Evolutionary conservation across 768 basidiomycete species (phyloP), one percentile per base, ranked within the genome.

Genomic region (Russula sp.): DNA sequence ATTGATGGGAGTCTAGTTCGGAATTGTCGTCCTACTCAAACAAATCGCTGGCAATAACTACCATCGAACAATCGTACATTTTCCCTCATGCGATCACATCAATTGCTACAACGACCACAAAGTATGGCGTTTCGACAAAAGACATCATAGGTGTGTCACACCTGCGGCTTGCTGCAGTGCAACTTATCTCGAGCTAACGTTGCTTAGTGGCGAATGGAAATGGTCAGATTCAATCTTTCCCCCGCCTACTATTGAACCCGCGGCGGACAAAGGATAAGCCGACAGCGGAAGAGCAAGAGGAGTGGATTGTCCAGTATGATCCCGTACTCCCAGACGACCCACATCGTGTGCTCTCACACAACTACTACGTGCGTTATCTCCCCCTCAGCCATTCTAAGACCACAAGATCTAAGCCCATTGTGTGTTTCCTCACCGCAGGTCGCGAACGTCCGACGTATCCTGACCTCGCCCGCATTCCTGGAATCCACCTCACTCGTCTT

Each of bases 401-500:
- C 48, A 31, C 40, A 16, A 6, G 1, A n/a, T 31, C 59, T 22
- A 47, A 32, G 9, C 40, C 55, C 16, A 20, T 37, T 14, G 16
- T 16, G 5, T 53, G 37, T 7, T 20, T n/a, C n/a, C 22, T 60
- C 63, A 54, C n/a, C 49, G 27, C 69, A 92, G 89, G 83, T 94
- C 37, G 81, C 84, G 14, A 84, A 85, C 55, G 79, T 85, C n/a
- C 79, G 80, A 45, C 76, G 78, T 18, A 86, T 98, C 53, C 68
- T 88, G 16, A 87, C 94, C 2, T 81, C 91, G 0, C 91, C 95
- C 0, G 86, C 94, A 0, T 79, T 91, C 2, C 82, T 97, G 31
- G 96, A 98, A 74, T 95, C 93, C 5, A 98, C 94, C 0, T 94
- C 94, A 0, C 75, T 98, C 6, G 83, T 98, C 32, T 85, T 98